Evolutionary conservation across 2,329 filamentous ascomycete species (phyloP).

Genomic region (Trichophyton simii): DNA sequence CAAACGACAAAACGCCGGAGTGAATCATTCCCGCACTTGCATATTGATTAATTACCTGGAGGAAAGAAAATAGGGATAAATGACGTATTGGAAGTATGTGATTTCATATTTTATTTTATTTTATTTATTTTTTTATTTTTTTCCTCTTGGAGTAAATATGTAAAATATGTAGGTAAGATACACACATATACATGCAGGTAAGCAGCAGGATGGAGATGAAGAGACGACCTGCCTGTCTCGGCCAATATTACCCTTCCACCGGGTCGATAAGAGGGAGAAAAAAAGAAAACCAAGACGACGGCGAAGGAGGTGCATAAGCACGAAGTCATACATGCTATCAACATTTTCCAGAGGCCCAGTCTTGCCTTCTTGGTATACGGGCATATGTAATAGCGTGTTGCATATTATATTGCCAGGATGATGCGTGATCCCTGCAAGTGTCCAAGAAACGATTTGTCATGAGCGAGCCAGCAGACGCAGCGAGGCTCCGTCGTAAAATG

Average conservation of each 20-base stretch:
- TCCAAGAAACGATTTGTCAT: neutral
- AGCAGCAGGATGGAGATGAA: too few relatives aligned
- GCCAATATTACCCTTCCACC: neutral
- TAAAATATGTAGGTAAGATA: neutral
- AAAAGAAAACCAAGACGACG: too few relatives aligned
- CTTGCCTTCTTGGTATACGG: neutral
- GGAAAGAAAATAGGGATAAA: too few relatives aligned
- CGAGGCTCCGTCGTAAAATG: neutral
- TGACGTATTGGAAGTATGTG: neutral
- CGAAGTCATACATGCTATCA: too few relatives aligned
- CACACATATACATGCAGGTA: too few relatives aligned
- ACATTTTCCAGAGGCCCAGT: too few relatives aligned
- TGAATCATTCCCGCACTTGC: neutral
- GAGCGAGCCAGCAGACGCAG: neutral
- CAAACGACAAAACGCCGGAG: neutral
- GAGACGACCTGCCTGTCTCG: neutral
- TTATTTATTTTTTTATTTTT: neutral
- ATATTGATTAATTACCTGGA: neutral
- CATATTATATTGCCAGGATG: neutral
- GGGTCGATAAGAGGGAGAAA: neutral
- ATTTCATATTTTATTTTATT: neutral
- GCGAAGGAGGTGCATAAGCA: too few relatives aligned
- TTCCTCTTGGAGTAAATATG: neutral
- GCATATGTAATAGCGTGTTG: neutral
- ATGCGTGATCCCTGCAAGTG: neutral